These are phyloP conservation scores for Cubamyces lactineus DNA, from an alignment of 768 basidiomycete species.

Conservation along the genomic window DNA sequence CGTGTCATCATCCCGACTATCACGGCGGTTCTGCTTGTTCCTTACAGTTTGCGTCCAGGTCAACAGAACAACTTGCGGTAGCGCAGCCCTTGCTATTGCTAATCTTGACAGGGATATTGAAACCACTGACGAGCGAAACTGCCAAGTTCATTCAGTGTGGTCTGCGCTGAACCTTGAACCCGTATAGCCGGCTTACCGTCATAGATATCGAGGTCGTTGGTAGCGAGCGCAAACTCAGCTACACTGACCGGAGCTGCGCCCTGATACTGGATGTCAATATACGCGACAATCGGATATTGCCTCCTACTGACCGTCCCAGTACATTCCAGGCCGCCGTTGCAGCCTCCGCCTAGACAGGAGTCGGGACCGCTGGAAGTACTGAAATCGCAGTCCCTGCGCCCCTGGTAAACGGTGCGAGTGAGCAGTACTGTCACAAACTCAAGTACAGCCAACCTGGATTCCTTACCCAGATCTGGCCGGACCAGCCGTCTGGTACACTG, in stretches of 20 bases:
- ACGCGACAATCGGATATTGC: neutral
- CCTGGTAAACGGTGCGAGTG: conserved; percentile 25
- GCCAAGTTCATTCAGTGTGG: neutral
- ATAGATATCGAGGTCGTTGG: conserved; percentile 36
- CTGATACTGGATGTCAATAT: conserved; percentile 11
- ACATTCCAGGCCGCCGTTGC: conserved; percentile 44
- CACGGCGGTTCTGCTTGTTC: conserved; percentile 23
- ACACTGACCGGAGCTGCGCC: conserved; percentile 40
- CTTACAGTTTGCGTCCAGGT: conserved; percentile 39
- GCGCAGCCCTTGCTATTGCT: conserved; percentile 37
- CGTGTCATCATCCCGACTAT: neutral
- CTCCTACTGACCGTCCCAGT: conserved; percentile 39
- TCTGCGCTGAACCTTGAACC: neutral
- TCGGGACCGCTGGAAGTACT: conserved; percentile 27
- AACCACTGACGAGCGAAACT: conserved; percentile 40
- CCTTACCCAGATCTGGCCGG: conserved; percentile 44
- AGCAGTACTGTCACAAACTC: neutral
- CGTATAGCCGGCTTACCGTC: conserved; percentile 31
- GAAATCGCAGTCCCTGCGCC: conserved; percentile 45
- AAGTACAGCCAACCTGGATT: neutral
- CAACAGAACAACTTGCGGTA: conserved; percentile 39
- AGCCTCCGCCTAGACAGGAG: conserved; percentile 41
- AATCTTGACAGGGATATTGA: conserved; percentile 40
- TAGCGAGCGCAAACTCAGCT: conserved; percentile 39
- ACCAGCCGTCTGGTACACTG: conserved; percentile 44